phyloP scores from a whole-genome alignment of 1,139 yeast species.

The Arxiozyma heterogenica region DNA sequence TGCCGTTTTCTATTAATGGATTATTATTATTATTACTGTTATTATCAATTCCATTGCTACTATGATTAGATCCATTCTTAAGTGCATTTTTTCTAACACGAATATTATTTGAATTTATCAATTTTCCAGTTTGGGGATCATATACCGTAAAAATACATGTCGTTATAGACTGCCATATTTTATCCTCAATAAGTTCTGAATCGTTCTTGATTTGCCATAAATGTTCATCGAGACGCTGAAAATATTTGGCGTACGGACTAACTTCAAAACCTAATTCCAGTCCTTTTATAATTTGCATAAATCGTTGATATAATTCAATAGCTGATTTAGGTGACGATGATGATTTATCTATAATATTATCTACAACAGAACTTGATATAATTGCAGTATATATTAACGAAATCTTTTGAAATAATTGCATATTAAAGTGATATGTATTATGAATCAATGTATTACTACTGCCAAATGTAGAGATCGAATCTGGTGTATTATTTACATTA shows the following conservation, averaged over 20 bases:
- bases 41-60: not conserved
- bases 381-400: slow-evolving; percentile 25
- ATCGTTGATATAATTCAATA: slow-evolving; percentile 29
- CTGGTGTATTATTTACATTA: slow-evolving; percentile 4
- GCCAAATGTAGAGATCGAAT: slow-evolving; percentile 2
- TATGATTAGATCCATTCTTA: slow-evolving; percentile 7
- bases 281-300: slow-evolving; percentile 28
- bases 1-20: not conserved
- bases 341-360: slow-evolving; percentile 19
- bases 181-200: slow-evolving; percentile 22
- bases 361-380: slow-evolving; percentile 16
- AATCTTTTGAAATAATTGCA: slow-evolving; percentile 17
- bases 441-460: slow-evolving; percentile 5
- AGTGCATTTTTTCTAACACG: not conserved
- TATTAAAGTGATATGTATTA: not conserved
- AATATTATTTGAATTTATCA: slow-evolving; percentile 10
- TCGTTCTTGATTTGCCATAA: slow-evolving; percentile 28
- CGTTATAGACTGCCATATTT: slow-evolving; percentile 26
- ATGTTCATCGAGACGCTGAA: slow-evolving; percentile 21
- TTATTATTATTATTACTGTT: slow-evolving; percentile 1
- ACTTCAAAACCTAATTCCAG: slow-evolving; percentile 25
- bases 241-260: slow-evolving; percentile 29
- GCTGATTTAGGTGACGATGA: slow-evolving; percentile 28
- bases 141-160: slow-evolving; percentile 22
- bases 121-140: slow-evolving; percentile 24